phyloP scores from a whole-genome alignment of 2,329 filamentous ascomycete genomes.

The Alternaria panax region DNA sequence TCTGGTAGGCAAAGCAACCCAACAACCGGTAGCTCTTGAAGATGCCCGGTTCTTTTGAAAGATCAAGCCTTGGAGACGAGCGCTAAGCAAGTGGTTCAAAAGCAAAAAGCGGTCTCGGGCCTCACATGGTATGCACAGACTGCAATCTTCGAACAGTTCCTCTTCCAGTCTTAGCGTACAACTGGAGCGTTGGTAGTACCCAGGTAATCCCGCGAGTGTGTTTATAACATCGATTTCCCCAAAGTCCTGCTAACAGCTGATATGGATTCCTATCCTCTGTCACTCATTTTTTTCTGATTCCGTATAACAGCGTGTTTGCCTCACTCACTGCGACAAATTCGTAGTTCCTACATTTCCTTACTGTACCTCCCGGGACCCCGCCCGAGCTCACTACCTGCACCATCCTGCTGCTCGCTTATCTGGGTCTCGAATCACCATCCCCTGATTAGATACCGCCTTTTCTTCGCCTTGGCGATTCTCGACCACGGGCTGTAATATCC shows the following conservation, averaged over 20 bases:
- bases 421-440: not conserved
- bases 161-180: slow-evolving; percentile 2
- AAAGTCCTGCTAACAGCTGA: not conserved
- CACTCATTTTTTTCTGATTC: not conserved
- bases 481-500: not conserved
- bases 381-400: not conserved
- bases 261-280: not conserved
- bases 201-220: not conserved
- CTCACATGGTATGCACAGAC: not conserved
- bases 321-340: not conserved
- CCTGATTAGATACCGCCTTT: not conserved
- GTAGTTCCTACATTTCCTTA: not conserved
- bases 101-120: not conserved
- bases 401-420: not conserved
- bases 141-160: not conserved
- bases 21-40: not conserved
- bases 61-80: not conserved
- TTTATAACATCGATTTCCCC: not conserved
- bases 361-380: not conserved
- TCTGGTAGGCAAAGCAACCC: not conserved
- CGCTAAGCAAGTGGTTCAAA: not conserved
- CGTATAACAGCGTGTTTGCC: not conserved
- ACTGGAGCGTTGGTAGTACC: not conserved
- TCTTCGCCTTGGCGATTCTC: not conserved
- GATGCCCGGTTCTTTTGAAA: not conserved